These are phyloP conservation scores for Chrysoporthe puriensis DNA, from an alignment of 2,329 filamentous ascomycete species.

Conservation along the genomic window DNA sequence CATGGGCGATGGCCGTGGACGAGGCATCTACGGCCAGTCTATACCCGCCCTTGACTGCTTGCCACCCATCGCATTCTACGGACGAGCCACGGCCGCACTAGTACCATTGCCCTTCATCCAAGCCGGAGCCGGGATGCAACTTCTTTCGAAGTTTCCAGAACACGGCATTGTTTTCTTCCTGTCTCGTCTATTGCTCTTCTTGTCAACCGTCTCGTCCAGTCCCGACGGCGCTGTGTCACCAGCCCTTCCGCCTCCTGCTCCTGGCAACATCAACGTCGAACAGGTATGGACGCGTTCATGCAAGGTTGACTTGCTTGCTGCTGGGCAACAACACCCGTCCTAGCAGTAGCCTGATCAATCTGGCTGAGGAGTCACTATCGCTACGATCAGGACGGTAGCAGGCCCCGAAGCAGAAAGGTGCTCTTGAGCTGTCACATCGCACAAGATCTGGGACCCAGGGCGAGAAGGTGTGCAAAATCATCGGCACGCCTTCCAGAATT, in stretches of 20 bases:
- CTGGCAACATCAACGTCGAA: slow-evolving; percentile 16
- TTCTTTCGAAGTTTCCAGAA: slow-evolving; percentile 13
- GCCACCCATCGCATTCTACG: background rate
- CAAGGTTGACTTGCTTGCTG: slow-evolving; percentile 30
- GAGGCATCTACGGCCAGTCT: background rate
- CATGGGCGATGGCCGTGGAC: background rate
- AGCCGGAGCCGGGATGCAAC: background rate
- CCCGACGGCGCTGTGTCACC: slow-evolving; percentile 21
- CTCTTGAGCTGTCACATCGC: slow-evolving; percentile 52
- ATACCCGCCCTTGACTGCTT: background rate
- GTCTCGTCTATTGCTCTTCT: background rate
- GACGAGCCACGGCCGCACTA: background rate
- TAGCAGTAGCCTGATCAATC: slow-evolving; percentile 27
- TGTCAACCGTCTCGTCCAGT: background rate
- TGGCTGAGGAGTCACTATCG: slow-evolving; percentile 19
- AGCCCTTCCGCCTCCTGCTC: slow-evolving; percentile 14
- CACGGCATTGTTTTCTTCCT: background rate
- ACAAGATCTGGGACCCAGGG: slow-evolving; percentile 53
- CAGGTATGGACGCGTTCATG: slow-evolving; percentile 29
- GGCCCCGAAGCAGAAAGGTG: slow-evolving; percentile 31
- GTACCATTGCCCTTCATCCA: background rate
- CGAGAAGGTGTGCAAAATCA: slow-evolving; percentile 37
- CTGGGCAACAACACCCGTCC: slow-evolving; percentile 25
- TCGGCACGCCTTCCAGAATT: slow-evolving; percentile 36
- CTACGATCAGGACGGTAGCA: slow-evolving; percentile 22